These are phyloP conservation scores for Mortierella sp. DNA, from an alignment of 371 early-diverging fungal genomes.

Conservation along the genomic window DNA sequence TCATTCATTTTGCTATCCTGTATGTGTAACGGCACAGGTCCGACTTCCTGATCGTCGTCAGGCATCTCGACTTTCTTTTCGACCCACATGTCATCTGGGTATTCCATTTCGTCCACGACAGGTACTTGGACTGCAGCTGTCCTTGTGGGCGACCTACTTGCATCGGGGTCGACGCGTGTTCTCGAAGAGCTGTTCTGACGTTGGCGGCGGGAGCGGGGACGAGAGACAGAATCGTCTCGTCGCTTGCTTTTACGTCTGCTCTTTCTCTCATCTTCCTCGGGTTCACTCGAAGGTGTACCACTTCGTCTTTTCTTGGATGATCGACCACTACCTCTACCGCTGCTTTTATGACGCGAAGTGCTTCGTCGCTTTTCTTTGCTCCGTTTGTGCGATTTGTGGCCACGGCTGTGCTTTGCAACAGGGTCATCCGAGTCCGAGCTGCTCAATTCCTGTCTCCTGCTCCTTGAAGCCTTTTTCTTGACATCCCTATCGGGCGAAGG, in stretches of 20 bases:
- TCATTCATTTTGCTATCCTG: constrained; percentile 66
- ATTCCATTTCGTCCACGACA: constrained; percentile 53
- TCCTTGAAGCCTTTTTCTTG: constrained; percentile 49
- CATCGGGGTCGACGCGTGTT: no score
- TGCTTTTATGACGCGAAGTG: constrained; percentile 42
- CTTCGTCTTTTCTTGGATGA: constrained; percentile 20
- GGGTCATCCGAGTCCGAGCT: constrained; percentile 22
- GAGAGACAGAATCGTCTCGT: constrained; percentile 5
- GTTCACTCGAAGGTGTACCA: constrained; percentile 11
- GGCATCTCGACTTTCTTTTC: constrained; percentile 73
- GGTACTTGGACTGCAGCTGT: background rate
- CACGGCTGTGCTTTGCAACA: constrained; percentile 12
- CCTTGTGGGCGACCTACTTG: background rate
- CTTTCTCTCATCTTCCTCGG: constrained; percentile 17
- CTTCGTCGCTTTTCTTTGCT: constrained; percentile 39
- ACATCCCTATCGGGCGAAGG: constrained; percentile 51
- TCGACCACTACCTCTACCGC: constrained; percentile 20
- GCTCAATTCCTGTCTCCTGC: constrained; percentile 17
- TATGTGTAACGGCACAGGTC: constrained; percentile 67
- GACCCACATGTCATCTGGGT: constrained; percentile 67
- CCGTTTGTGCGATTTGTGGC: constrained; percentile 42
- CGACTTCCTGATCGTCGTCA: constrained; percentile 71
- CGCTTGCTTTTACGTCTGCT: background rate
- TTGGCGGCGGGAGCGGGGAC: background rate
- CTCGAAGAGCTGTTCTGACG: constrained; percentile 9